phyloP scores from a whole-genome alignment of 192 early-diverging fungal species.

The Hyaloraphidium curvatum region DNA sequence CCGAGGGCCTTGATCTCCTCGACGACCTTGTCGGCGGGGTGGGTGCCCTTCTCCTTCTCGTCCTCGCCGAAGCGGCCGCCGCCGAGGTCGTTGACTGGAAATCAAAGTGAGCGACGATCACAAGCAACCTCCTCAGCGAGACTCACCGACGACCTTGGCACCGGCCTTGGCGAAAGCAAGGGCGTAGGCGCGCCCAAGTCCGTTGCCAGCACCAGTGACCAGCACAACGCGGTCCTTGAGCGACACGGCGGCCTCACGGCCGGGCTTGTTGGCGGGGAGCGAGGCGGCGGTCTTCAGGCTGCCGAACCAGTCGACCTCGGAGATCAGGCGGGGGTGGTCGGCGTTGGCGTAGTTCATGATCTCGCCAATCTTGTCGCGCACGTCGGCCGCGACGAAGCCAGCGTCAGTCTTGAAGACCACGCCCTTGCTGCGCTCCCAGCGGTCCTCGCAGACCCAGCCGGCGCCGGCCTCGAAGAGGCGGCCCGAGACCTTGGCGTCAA shows the following conservation, averaged over 20 bases:
- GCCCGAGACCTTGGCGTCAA: slow-evolving; percentile 42
- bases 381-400: slow-evolving; percentile 51
- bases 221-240: slow-evolving; percentile 28
- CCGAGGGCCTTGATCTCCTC: slow-evolving; percentile 53
- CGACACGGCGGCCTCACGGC: neutral
- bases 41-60: slow-evolving; percentile 37
- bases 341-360: slow-evolving; percentile 84
- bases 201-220: slow-evolving; percentile 90
- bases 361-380: slow-evolving; percentile 65
- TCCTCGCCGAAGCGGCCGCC: slow-evolving; percentile 51
- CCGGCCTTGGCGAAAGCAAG: slow-evolving; percentile 66
- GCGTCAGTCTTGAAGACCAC: no score
- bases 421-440: slow-evolving; percentile 89
- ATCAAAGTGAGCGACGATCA: neutral
- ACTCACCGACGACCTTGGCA: neutral
- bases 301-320: neutral
- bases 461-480: slow-evolving; percentile 32
- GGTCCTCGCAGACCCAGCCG: slow-evolving; percentile 41
- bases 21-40: slow-evolving; percentile 86
- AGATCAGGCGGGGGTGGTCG: neutral
- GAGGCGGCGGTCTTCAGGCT: neutral
- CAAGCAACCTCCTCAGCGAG: neutral
- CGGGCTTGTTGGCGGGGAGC: neutral
- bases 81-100: slow-evolving; percentile 78
- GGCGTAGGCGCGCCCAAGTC: slow-evolving; percentile 77